Base-by-base conservation (phyloP, 805 yeast species). In the Saccharomyces eubayanus region DNA sequence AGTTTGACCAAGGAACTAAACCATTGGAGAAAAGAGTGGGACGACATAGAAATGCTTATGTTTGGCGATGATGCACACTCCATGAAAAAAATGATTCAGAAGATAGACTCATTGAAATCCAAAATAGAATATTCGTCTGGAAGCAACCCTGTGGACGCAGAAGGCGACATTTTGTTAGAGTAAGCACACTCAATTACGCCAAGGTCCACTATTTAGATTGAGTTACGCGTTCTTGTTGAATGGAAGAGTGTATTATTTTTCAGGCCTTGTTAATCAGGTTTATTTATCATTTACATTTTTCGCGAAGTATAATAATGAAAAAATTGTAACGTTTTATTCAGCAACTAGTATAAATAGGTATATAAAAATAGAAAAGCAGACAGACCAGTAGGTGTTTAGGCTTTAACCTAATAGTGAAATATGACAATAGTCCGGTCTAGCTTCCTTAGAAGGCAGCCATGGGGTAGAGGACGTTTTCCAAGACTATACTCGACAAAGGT, bases 61-160 rank as follows among this genome's bases (percentile, higher is more conserved):
- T 68, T 68, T 53, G 71, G 70, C 6, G 68, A 66, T 48, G 61
- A 57, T 28, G 55, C 68, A 11, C 58, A 58, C 30, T 66, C 70
- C 5, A 62, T 68, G 53, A 61, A 57, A 48, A 64, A 56, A 27
- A 62, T 67, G 62, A 53, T 68, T 29, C 64, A 59, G 21, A 65
- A 62, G 20, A 59, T 67, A 2, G 65, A 62, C 16, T 28, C 57
- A 2, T 46, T 68, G 45, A 65, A 54, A 47, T 28, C 52, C 14
- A 60, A 59, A 31, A 20, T 61, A 28, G 52, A 52, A 16, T 16
- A 24, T 16, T 5, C 24, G 16, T 16, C 43, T 16, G 43, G 9
- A 30, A 28, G 43, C 41, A 11, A 30, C 14, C n/a, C 14, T 12
- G 24, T 16, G n/a, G 47, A 20, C n/a, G 28, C 30, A 12, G 56